These are phyloP conservation scores for Monilinia fructigena DNA, from an alignment of 2,329 filamentous ascomycete species.

Conservation along the genomic window DNA sequence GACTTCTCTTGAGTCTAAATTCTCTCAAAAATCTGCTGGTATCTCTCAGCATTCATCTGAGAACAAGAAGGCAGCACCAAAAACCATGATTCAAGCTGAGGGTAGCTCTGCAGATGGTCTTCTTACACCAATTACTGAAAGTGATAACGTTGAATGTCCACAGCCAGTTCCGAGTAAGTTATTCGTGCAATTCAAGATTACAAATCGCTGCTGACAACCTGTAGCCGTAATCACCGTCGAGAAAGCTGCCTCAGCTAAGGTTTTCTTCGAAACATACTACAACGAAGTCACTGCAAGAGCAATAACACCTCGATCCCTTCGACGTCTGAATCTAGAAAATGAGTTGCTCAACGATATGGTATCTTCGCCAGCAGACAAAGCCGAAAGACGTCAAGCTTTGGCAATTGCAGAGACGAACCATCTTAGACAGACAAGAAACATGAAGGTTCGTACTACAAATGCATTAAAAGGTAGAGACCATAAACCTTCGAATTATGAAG, in stretches of 20 bases:
- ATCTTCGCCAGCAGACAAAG: constrained; percentile 49
- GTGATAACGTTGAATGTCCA: constrained; percentile 25
- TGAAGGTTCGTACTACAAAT: constrained; percentile 59
- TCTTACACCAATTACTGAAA: constrained; percentile 37
- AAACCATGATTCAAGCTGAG: constrained; percentile 28
- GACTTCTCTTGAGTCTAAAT: constrained; percentile 45
- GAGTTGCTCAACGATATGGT: constrained; percentile 54
- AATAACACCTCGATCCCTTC: constrained; percentile 57
- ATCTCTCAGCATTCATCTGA: constrained; percentile 36
- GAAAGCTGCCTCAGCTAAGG: constrained; percentile 74
- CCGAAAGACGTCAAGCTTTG: constrained; percentile 58
- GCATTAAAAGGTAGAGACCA: constrained; percentile 46
- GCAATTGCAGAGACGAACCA: constrained; percentile 67
- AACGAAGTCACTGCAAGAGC: constrained; percentile 61
- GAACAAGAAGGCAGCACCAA: constrained; percentile 32
- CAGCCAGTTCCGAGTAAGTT: constrained; percentile 37
- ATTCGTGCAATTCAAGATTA: neutral
- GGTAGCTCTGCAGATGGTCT: constrained; percentile 30
- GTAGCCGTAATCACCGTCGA: constrained; percentile 62
- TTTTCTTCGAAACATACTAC: constrained; percentile 83
- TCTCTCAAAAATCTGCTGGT: constrained; percentile 37
- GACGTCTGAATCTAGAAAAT: constrained; percentile 61
- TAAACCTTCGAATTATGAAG: constrained; percentile 68
- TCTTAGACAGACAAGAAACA: constrained; percentile 67
- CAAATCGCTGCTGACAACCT: constrained; percentile 1